Evolutionary conservation across 2,329 filamentous ascomycete species (phyloP).

Genomic region (Dendryphion nanum): DNA sequence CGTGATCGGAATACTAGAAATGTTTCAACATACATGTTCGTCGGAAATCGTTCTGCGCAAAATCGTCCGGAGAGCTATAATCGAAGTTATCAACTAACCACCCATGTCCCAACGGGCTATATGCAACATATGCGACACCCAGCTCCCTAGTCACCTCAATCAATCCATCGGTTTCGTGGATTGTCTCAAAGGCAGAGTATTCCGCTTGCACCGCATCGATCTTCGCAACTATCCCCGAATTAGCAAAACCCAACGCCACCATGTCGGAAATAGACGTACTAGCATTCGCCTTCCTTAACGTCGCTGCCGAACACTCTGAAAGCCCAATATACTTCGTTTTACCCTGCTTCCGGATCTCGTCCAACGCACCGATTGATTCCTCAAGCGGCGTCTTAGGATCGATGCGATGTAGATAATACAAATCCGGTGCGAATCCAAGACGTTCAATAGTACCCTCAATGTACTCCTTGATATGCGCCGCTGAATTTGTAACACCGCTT

Average conservation of each 20-base stretch:
- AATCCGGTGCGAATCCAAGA: slow-evolving; percentile 37
- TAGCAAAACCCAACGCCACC: not conserved
- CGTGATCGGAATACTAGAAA: not conserved
- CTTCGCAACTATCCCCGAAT: not conserved
- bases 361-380: slow-evolving; percentile 48
- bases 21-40: not conserved
- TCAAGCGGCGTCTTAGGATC: slow-evolving; percentile 42
- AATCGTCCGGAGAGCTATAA: slow-evolving; percentile 44
- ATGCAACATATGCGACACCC: slow-evolving; percentile 41
- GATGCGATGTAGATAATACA: slow-evolving; percentile 42
- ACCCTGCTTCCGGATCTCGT: slow-evolving; percentile 31
- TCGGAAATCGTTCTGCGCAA: slow-evolving; percentile 18
- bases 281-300: slow-evolving; percentile 48
- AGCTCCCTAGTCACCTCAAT: slow-evolving; percentile 44
- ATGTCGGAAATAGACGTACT: slow-evolving; percentile 41
- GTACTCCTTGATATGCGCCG: slow-evolving; percentile 38
- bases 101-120: slow-evolving; percentile 38
- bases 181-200: slow-evolving; percentile 50
- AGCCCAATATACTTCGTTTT: slow-evolving; percentile 52
- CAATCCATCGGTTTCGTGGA: slow-evolving; percentile 44
- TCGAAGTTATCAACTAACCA: slow-evolving; percentile 23
- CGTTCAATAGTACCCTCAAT: slow-evolving; percentile 35
- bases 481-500: not conserved
- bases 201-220: slow-evolving; percentile 52
- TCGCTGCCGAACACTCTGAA: slow-evolving; percentile 44